Evolutionary conservation across 2,329 filamentous ascomycete genomes (phyloP).

Genomic region (Venturia carpophila): DNA sequence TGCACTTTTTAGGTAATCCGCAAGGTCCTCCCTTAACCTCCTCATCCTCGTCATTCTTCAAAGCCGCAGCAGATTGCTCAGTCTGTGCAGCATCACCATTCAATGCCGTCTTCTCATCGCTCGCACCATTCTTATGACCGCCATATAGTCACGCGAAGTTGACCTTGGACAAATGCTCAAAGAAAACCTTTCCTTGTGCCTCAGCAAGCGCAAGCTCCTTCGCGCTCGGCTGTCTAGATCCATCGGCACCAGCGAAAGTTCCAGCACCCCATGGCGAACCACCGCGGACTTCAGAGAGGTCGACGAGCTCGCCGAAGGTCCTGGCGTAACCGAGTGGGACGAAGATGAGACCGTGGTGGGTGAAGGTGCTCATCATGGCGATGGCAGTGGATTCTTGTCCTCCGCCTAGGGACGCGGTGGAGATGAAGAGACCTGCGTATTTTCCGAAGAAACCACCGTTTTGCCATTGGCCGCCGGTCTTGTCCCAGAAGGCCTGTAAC

Average conservation of each 20-base stretch:
- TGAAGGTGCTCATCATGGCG: constrained; percentile 71
- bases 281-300: constrained; percentile 73
- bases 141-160: constrained; percentile 12
- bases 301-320: constrained; percentile 60
- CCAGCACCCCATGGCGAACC: constrained; percentile 90
- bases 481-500: constrained; percentile 68
- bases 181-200: constrained; percentile 81
- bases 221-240: constrained; percentile 68
- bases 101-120: constrained; percentile 22
- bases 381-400: constrained; percentile 88
- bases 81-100: constrained; percentile 20
- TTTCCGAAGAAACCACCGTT: constrained; percentile 75
- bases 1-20: constrained; percentile 68
- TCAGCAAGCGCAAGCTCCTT: constrained; percentile 73
- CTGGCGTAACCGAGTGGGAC: constrained; percentile 92
- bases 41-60: constrained; percentile 36
- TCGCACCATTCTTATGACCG: constrained; percentile 19
- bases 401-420: constrained; percentile 74
- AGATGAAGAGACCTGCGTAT: constrained; percentile 84
- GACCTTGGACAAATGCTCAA: constrained; percentile 63
- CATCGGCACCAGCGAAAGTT: constrained; percentile 71
- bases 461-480: constrained; percentile 77
- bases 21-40: constrained; percentile 59
- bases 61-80: constrained; percentile 24
- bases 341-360: constrained; percentile 92